Evolutionary conservation across 1,139 yeast species (phyloP).

Genomic region (Pneumocystis wakefieldiae): DNA sequence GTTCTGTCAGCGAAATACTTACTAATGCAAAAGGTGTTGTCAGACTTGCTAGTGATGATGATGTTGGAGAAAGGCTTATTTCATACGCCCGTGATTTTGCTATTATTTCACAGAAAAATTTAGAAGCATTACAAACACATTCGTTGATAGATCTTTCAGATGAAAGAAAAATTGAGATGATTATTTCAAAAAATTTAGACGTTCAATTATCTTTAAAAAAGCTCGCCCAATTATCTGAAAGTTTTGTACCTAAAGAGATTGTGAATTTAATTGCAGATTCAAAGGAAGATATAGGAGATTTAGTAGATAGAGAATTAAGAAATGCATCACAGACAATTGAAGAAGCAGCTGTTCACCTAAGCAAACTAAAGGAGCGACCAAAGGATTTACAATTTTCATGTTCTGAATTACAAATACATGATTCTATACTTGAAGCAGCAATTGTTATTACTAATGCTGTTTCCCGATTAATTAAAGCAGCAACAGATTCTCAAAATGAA

Average conservation of each 20-base stretch:
- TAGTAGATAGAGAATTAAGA: slow-evolving; percentile 58
- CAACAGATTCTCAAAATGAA: slow-evolving; percentile 71
- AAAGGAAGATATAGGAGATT: slow-evolving; percentile 47
- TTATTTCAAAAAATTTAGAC: slow-evolving; percentile 58
- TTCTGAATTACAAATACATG: slow-evolving; percentile 57
- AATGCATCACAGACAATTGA: slow-evolving; percentile 58
- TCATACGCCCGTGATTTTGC: slow-evolving; percentile 44
- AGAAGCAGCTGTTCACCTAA: slow-evolving; percentile 48
- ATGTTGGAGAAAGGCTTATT: slow-evolving; percentile 35
- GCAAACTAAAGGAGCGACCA: slow-evolving; percentile 34
- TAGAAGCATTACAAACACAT: slow-evolving; percentile 43
- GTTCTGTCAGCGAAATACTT: slow-evolving; percentile 50
- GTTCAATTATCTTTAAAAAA: slow-evolving; percentile 58
- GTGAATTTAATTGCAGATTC: slow-evolving; percentile 15
- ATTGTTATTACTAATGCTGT: slow-evolving; percentile 72
- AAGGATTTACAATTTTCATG: slow-evolving; percentile 42
- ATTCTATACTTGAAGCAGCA: slow-evolving; percentile 64
- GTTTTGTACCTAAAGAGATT: slow-evolving; percentile 35
- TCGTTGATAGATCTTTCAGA: slow-evolving; percentile 34
- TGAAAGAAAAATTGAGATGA: slow-evolving; percentile 62
- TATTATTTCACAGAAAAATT: slow-evolving; percentile 45
- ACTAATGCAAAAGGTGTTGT: slow-evolving; percentile 57
- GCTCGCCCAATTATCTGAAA: slow-evolving; percentile 42
- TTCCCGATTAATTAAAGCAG: slow-evolving; percentile 53
- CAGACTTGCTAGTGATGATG: slow-evolving; percentile 36